Percentiles rank a stretch among this genome's conserved stretches.
Conservation (phyloP, 495 filamentous ascomycete genomes). For the Ramalina peruviana region DNA sequence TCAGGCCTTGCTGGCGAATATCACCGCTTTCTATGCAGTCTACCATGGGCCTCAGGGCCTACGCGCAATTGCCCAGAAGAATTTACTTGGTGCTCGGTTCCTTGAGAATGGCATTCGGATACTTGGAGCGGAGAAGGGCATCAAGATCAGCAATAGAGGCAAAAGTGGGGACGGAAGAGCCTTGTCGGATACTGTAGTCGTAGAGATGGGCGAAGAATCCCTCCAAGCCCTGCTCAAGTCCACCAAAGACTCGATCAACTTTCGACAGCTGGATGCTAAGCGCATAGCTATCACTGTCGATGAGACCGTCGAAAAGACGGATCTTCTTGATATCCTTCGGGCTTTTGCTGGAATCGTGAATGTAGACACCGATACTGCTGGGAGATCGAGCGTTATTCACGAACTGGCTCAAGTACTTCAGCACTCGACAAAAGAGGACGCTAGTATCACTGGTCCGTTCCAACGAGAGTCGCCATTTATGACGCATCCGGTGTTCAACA, state of each 20-base stretch:
- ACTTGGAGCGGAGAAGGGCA: conserved; percentile 34
- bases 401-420: conserved; percentile 21
- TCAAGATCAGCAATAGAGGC: conserved; percentile 41
- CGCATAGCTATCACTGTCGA: conserved; percentile 59
- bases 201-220: conserved; percentile 38
- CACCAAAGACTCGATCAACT: conserved; percentile 44
- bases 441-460: conserved; percentile 42
- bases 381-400: conserved; percentile 13
- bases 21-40: conserved; percentile 95
- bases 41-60: conserved; percentile 88
- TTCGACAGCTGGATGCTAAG: conserved; percentile 44
- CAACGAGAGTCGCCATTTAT: conserved; percentile 64
- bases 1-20: conserved; percentile 89
- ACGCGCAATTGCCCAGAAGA: conserved; percentile 68
- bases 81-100: conserved; percentile 54
- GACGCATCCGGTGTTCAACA: conserved; percentile 93
- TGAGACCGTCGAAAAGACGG: conserved; percentile 50
- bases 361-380: conserved; percentile 12
- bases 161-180: conserved; percentile 40
- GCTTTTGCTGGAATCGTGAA: conserved; percentile 35
- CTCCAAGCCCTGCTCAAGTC: conserved; percentile 37
- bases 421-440: conserved; percentile 17
- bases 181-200: conserved; percentile 70
- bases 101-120: conserved; percentile 51
- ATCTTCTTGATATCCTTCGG: conserved; percentile 45